Conservation (phyloP, 2,329 filamentous ascomycete species). For the Knufia petricola region DNA sequence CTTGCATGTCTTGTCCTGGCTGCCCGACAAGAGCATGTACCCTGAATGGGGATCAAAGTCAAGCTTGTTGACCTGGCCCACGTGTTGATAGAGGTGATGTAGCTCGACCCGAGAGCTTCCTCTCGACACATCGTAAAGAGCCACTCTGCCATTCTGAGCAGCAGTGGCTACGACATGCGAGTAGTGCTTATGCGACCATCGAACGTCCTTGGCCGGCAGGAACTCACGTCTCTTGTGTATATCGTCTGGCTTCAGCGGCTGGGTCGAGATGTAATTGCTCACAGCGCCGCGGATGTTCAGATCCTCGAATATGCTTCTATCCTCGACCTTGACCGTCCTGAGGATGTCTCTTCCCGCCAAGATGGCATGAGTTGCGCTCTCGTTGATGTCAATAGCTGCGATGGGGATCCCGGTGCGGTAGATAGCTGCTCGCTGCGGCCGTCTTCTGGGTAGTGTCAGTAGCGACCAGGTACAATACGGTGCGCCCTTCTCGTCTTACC, state of each 20-base stretch:
- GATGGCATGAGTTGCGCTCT: slow-evolving; percentile 52
- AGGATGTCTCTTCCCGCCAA: slow-evolving; percentile 57
- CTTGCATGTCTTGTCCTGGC: slow-evolving; percentile 54
- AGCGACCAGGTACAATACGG: background rate
- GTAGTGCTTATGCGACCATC: slow-evolving; percentile 53
- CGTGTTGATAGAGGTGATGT: slow-evolving; percentile 54
- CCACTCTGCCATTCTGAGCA: slow-evolving; percentile 55
- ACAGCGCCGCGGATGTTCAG: slow-evolving; percentile 54
- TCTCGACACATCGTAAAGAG: slow-evolving; percentile 49
- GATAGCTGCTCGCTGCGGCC: slow-evolving; percentile 37
- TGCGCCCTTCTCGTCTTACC: slow-evolving; percentile 3
- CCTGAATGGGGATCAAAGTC: slow-evolving; percentile 56
- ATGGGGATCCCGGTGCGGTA: slow-evolving; percentile 58
- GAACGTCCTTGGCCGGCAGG: slow-evolving; percentile 55
- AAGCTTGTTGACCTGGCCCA: slow-evolving; percentile 55
- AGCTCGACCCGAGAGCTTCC: slow-evolving; percentile 46
- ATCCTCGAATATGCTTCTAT: slow-evolving; percentile 50
- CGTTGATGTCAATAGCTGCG: slow-evolving; percentile 54
- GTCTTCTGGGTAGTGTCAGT: slow-evolving; percentile 1
- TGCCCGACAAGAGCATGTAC: slow-evolving; percentile 52
- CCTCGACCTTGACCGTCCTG: slow-evolving; percentile 52
- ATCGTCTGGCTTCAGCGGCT: slow-evolving; percentile 27
- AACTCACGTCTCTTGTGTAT: slow-evolving; percentile 47
- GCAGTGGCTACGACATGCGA: slow-evolving; percentile 54
- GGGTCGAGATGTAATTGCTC: slow-evolving; percentile 46